Evolutionary conservation across 306 rosid genomes (phyloP).

Genomic region (Trifolium subterraneum): DNA sequence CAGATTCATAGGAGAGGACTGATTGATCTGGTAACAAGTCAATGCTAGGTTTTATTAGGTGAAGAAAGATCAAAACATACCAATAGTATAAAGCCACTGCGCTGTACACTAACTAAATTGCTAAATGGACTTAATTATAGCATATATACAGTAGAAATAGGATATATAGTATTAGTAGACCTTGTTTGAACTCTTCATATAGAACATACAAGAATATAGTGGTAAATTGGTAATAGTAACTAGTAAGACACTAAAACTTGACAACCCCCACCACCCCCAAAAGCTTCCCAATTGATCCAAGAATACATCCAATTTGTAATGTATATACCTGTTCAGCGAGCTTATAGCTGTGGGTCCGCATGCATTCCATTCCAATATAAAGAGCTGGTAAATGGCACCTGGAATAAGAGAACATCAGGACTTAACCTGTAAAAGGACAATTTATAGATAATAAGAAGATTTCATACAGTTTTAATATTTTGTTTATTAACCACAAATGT

Average conservation of each 20-base stretch:
- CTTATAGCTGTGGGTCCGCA: constrained; percentile 97
- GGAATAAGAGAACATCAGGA: constrained; percentile 79
- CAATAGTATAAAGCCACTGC: constrained; percentile 1
- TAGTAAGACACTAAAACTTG: not conserved
- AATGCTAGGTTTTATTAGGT: constrained; percentile 2
- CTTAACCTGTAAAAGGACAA: constrained; percentile 63
- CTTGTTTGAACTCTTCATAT: constrained; percentile 9
- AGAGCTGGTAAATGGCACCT: constrained; percentile 98
- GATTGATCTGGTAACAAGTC: constrained; percentile 27
- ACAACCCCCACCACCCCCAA: not conserved
- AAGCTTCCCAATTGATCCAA: not conserved
- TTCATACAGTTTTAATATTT: not conserved
- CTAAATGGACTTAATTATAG: not conserved
- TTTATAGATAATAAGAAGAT: constrained; percentile 59
- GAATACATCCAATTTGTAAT: constrained; percentile 19
- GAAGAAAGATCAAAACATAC: not conserved
- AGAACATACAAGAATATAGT: not conserved
- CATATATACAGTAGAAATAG: not conserved
- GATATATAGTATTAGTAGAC: constrained; percentile 13
- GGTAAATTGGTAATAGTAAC: not conserved
- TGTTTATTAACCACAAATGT: not conserved
- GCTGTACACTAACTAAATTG: constrained; percentile 1
- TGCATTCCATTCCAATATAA: constrained; percentile 99
- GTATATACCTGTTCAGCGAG: constrained; percentile 90
- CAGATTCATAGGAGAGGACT: not conserved